Percentiles rank a stretch among this genome's conserved stretches.
These are phyloP conservation scores for Boletales sp. DNA, from an alignment of 768 basidiomycete species.

Conservation along the genomic window DNA sequence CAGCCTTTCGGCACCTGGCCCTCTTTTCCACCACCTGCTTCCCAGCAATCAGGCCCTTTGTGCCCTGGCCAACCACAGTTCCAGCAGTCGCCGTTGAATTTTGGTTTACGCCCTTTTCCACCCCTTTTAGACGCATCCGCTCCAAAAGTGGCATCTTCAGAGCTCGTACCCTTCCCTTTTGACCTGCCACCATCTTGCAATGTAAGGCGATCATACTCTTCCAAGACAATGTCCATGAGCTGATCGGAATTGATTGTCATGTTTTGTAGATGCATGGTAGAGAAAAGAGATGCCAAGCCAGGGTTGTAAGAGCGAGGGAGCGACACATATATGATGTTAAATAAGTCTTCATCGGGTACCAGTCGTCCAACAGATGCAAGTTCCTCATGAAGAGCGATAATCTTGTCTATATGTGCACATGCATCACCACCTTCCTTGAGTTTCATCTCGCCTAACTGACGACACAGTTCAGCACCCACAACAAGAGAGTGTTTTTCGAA, in stretches of 20 bases:
- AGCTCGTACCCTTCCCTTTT: neutral
- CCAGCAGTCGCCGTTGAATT: neutral
- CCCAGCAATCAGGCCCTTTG: slow-evolving; percentile 1
- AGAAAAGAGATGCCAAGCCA: slow-evolving; percentile 20
- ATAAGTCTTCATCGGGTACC: slow-evolving; percentile 31
- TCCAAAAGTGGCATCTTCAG: neutral
- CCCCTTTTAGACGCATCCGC: neutral
- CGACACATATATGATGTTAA: slow-evolving; percentile 33
- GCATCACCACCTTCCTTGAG: slow-evolving; percentile 28
- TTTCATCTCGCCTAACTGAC: slow-evolving; percentile 1
- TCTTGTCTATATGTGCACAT: slow-evolving; percentile 27
- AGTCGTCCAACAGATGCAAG: slow-evolving; percentile 32
- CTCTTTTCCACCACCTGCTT: slow-evolving; percentile 5
- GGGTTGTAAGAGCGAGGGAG: slow-evolving; percentile 34
- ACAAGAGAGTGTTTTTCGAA: neutral
- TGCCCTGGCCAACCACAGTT: slow-evolving; percentile 8
- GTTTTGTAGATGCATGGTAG: neutral
- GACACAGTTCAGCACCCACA: neutral
- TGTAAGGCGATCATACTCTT: slow-evolving; percentile 15
- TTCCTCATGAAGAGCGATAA: slow-evolving; percentile 28
- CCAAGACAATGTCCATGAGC: slow-evolving; percentile 5
- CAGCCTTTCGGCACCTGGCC: slow-evolving; percentile 2
- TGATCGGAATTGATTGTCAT: neutral
- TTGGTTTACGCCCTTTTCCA: neutral
- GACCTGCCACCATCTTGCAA: neutral